Evolutionary conservation across 495 filamentous ascomycete genomes (phyloP), one percentile per base, ranked within the genome.

Genomic region (Terfezia boudieri): DNA sequence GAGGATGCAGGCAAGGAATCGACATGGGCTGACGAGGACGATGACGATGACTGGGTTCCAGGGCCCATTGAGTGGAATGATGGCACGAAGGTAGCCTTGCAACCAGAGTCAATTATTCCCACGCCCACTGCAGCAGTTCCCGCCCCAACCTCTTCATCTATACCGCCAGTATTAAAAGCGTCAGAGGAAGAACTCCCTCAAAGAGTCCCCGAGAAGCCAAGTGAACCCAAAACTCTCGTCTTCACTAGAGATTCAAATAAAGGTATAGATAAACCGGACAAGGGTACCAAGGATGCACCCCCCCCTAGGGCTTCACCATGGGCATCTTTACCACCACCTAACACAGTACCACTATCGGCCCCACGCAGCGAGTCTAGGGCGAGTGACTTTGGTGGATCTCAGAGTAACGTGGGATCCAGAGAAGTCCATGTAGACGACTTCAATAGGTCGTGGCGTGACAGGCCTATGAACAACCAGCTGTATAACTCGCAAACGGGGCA

Each of bases 21-120:
- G 14, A 89, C 86, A 64, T 99, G 90, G 90, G 90, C 92, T 16
- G 90, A 99, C 56, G 90, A 96, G 56, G 90, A 99, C 56, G 90
- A 99, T 59, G 87, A 95, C 64, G 90, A 96, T 55, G 88, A 96
- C 64, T 99, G 90, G 90, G 86, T 83, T 3, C 92, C 90, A 0
- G 88, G 96, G 58, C 81, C 83, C 8, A 93, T 96, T 57, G 86
- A 93, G 58, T 99, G 90, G 90, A 86, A 82, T 59, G 90, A 99
- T 67, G 89, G 88, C 36, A 96, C 88, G 12, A 95, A 96, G 70
- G 84, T 87, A 11, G 54, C 68, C 64, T 74, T 50, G 66, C 71
- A 56, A 1, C 60, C 65, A 36, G 60, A 57, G 1, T 60, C 62
- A 17, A 58, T 58, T 50, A 53, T 64, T 14, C 55, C 60, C 43